Evolutionary conservation across 2,329 filamentous ascomycete species (phyloP).

Genomic region (Leptosphaerulina australis): DNA sequence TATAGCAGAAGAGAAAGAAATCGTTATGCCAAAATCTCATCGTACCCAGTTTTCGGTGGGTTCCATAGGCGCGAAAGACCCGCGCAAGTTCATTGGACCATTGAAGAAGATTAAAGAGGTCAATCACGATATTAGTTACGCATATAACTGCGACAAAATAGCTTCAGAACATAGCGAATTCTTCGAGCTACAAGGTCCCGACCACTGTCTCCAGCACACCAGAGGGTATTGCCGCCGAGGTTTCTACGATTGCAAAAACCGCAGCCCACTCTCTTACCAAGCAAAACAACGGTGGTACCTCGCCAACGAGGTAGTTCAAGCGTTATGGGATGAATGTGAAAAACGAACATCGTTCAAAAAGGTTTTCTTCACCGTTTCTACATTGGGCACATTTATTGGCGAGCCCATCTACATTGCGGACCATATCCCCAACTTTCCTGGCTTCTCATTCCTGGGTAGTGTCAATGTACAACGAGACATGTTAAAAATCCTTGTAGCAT

Average conservation of each 20-base stretch:
- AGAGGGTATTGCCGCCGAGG: slow-evolving; percentile 28
- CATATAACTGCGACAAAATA: slow-evolving; percentile 17
- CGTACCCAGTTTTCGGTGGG: slow-evolving; percentile 31
- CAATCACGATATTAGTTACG: slow-evolving; percentile 26
- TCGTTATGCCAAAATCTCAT: slow-evolving; percentile 7
- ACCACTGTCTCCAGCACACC: slow-evolving; percentile 27
- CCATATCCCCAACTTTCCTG: slow-evolving; percentile 27
- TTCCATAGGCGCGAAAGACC: slow-evolving; percentile 25
- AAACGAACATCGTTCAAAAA: slow-evolving; percentile 22
- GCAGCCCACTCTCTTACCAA: slow-evolving; percentile 9
- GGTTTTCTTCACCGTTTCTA: slow-evolving; percentile 31
- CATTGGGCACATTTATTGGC: slow-evolving; percentile 27
- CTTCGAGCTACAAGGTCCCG: slow-evolving; percentile 21
- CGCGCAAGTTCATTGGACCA: slow-evolving; percentile 32
- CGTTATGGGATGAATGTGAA: slow-evolving; percentile 25
- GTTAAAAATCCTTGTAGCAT: slow-evolving; percentile 29
- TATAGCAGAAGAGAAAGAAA: not conserved
- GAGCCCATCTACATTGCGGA: slow-evolving; percentile 27
- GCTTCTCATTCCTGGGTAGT: slow-evolving; percentile 30
- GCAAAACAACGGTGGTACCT: slow-evolving; percentile 26
- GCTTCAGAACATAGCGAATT: slow-evolving; percentile 31
- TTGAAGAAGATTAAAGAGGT: slow-evolving; percentile 23
- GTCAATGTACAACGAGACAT: slow-evolving; percentile 29
- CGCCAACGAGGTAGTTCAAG: slow-evolving; percentile 22
- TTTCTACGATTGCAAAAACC: slow-evolving; percentile 25